A percentile compares a stretch with the other conserved stretches of the same genome.
Evolutionary conservation across 2,329 filamentous ascomycete species (phyloP).

Genomic region (Cladobotryum protrusum): DNA sequence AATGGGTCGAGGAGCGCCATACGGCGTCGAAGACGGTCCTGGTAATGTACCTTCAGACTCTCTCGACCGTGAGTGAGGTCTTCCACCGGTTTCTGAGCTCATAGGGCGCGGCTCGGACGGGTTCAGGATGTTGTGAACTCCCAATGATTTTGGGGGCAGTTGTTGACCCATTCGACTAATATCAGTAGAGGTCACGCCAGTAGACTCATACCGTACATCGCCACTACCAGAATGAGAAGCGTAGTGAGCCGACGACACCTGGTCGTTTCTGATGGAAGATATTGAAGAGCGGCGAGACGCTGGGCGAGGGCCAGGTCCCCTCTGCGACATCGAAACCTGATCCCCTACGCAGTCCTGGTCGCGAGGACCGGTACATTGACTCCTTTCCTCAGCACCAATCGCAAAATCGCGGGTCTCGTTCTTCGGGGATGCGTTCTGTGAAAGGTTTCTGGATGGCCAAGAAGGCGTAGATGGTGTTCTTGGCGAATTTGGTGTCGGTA

Average conservation of each 20-base stretch:
- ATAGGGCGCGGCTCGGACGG: slow-evolving; percentile 25
- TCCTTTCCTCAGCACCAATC: slow-evolving; percentile 18
- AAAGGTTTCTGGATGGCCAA: slow-evolving; percentile 21
- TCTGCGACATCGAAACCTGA: slow-evolving; percentile 60
- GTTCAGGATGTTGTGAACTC: slow-evolving; percentile 35
- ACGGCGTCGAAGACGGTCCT: slow-evolving; percentile 18
- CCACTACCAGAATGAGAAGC: slow-evolving; percentile 15
- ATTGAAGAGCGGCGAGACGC: slow-evolving; percentile 44
- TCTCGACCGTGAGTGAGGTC: slow-evolving; percentile 14
- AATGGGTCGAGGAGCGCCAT: slow-evolving; percentile 19
- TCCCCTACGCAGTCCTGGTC: slow-evolving; percentile 48
- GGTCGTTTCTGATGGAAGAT: slow-evolving; percentile 35
- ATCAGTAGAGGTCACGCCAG: slow-evolving; percentile 17
- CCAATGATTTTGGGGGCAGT: slow-evolving; percentile 22
- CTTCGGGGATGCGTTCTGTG: slow-evolving; percentile 18
- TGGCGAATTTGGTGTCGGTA: slow-evolving; percentile 29
- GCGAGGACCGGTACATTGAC: slow-evolving; percentile 54
- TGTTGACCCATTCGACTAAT: slow-evolving; percentile 20
- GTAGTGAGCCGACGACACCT: slow-evolving; percentile 20
- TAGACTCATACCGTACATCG: slow-evolving; percentile 19
- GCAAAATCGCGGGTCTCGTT: slow-evolving; percentile 17
- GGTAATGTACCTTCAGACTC: slow-evolving; percentile 16
- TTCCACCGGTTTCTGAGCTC: slow-evolving; percentile 13
- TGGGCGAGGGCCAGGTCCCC: slow-evolving; percentile 50
- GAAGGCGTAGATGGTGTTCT: slow-evolving; percentile 29